Percentiles rank a stretch among this genome's conserved stretches.
Evolutionary conservation across 2,329 filamentous ascomycete genomes (phyloP).

Genomic region (Hyphodiscus sp.): DNA sequence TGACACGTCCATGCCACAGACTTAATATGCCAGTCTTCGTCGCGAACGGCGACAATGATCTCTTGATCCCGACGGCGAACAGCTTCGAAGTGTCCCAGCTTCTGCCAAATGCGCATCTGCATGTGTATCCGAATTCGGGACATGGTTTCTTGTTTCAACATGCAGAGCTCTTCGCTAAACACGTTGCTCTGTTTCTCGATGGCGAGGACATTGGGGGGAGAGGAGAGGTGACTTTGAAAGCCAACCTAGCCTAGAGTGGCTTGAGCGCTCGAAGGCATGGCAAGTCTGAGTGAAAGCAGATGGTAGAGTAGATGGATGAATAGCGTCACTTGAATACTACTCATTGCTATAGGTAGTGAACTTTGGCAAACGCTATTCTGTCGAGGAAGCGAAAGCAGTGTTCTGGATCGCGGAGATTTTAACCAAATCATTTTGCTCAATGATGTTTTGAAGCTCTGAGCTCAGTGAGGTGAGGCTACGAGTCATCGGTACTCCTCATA

Average conservation of each 20-base stretch:
- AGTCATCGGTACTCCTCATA: too few relatives aligned
- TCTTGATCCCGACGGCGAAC: constrained; percentile 9
- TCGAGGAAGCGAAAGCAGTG: too few relatives aligned
- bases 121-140: constrained; percentile 17
- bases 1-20: constrained; percentile 15
- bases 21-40: constrained; percentile 26
- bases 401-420: too few relatives aligned
- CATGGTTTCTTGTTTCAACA: constrained; percentile 20
- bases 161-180: constrained; percentile 15
- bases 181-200: constrained; percentile 16
- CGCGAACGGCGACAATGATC: constrained; percentile 15
- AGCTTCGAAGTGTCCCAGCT: neutral
- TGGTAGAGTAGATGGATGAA: neutral
- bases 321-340: neutral
- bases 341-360: too few relatives aligned
- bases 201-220: neutral
- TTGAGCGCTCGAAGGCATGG: neutral
- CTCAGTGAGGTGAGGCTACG: too few relatives aligned
- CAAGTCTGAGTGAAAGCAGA: neutral
- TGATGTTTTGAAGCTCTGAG: too few relatives aligned
- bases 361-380: too few relatives aligned
- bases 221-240: neutral
- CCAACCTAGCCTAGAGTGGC: neutral
- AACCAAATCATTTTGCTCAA: too few relatives aligned
- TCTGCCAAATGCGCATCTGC: constrained; percentile 5